Base-by-base conservation (phyloP, 164 flowering plant genomes). In the Dillenia suffruticosa region DNA sequence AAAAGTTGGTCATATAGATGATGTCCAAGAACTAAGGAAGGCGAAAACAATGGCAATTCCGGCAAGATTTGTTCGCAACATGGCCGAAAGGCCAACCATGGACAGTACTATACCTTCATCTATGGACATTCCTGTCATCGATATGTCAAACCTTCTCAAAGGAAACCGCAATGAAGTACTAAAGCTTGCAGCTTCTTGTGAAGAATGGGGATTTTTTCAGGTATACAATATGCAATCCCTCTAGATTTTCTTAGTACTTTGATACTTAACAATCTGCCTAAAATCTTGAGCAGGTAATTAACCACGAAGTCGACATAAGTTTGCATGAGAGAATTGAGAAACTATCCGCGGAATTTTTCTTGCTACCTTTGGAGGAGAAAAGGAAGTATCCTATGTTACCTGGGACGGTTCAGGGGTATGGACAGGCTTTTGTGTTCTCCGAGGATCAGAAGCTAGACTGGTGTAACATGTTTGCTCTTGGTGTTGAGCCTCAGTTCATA, bases 141-240 rank as follows among this genome's bases (percentile, higher is more conserved):
- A 91, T 69, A 62, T 91, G 48, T 85, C 81, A 1, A 87, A 81
- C 70, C 79, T 91, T 32, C 43, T 51, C 2, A 68, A 69, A 24
- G 80, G 74, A n/a, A 59, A 53, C 63, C 64, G 48, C 8, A 14
- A 1, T 46, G 92, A 88, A 61, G 46, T 84, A 16, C 24, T 55
- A 7, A 78, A 82, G 50, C 87, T 91, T 11, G 64, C 77, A 0
- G 58, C 61, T 50, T 79, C 97, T 24, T 91, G 97, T 58, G 65
- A 82, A 51, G 84, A 88, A 22, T 91, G 97, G 97, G 97, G 97
- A n/a, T 91, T 91, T 72, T 91, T 91, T 66, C 96, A 91, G 90
- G 97, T 85, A 74, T 5, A 46, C 6, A 32, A 26, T 26, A 0
- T 26, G 40, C 40, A 26, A 32, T 0, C 7, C 40, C 40, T 32